phyloP scores from a whole-genome alignment of 1,284 basidiomycete species.

The Sanguinoderma infundibulare region DNA sequence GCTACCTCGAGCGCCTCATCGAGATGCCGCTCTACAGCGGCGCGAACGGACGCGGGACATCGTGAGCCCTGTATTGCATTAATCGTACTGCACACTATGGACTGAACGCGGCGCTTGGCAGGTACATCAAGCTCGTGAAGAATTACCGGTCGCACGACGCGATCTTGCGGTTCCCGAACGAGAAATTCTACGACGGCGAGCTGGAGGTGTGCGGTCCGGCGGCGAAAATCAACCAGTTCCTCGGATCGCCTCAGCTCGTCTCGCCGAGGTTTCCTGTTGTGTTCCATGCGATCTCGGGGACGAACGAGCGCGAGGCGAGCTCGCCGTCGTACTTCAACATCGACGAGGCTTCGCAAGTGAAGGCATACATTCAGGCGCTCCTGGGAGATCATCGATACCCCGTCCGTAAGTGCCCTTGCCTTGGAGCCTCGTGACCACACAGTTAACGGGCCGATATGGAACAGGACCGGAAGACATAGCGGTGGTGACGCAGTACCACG shows the following conservation, averaged over 20 bases:
- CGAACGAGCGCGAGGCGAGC: constrained; percentile 45
- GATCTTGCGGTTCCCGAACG: constrained; percentile 63
- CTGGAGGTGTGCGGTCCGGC: constrained; percentile 48
- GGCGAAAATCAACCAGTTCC: constrained; percentile 39
- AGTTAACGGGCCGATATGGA: constrained; percentile 30
- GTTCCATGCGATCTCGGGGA: constrained; percentile 50
- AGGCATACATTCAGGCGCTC: constrained; percentile 41
- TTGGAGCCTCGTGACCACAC: neutral
- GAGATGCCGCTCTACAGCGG: constrained; percentile 45
- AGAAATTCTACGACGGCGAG: constrained; percentile 56
- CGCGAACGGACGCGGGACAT: constrained; percentile 33
- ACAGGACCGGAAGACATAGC: constrained; percentile 45
- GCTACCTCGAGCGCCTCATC: constrained; percentile 59
- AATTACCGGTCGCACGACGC: constrained; percentile 62
- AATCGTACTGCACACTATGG: neutral
- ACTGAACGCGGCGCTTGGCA: constrained; percentile 21
- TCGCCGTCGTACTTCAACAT: constrained; percentile 57
- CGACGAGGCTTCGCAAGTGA: constrained; percentile 46
- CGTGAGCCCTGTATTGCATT: constrained; percentile 34
- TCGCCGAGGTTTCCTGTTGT: constrained; percentile 47
- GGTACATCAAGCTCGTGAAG: constrained; percentile 54
- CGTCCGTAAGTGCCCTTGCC: constrained; percentile 10
- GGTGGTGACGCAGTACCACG: constrained; percentile 58
- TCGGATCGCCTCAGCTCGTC: constrained; percentile 22
- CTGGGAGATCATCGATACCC: constrained; percentile 13